These are phyloP conservation scores for Arctium lappa DNA, from an alignment of 129 eudicot genomes.

Conservation along the genomic window DNA sequence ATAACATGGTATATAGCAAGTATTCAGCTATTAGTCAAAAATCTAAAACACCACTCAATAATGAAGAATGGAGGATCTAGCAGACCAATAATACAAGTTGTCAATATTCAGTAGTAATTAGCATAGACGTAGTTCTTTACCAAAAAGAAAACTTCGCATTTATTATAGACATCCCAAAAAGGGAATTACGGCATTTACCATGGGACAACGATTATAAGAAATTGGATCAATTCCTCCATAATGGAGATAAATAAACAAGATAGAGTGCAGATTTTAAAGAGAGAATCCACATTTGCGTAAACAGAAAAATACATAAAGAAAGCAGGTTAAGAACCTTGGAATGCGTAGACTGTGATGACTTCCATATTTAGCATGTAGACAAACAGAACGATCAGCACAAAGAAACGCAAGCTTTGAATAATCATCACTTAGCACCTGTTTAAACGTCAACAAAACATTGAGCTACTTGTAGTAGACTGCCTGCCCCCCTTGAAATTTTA, in stretches of 20 bases:
- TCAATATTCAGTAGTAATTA: not conserved
- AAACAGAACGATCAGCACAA: conserved; percentile 91
- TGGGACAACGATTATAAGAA: not conserved
- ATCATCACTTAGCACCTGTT: conserved; percentile 78
- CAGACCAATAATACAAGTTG: not conserved
- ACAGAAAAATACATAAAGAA: not conserved
- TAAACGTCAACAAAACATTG: conserved; percentile 8
- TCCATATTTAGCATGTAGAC: conserved; percentile 95
- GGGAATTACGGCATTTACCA: not conserved
- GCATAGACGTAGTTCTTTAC: not conserved
- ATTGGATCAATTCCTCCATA: not conserved
- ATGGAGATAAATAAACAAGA: conserved; percentile 8
- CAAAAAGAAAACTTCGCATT: not conserved
- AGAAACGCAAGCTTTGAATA: conserved; percentile 92
- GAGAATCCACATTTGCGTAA: not conserved
- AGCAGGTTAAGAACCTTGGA: conserved; percentile 58
- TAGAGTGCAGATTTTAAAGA: not conserved
- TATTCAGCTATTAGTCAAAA: not conserved
- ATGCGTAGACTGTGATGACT: conserved; percentile 87
- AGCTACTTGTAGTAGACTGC: not conserved
- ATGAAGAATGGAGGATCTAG: not conserved
- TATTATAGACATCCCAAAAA: not conserved
- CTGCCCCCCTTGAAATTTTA: not conserved
- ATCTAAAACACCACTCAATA: not conserved
- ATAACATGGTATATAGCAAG: not conserved